These are phyloP conservation scores for Chytriomyces sp. DNA, from an alignment of 192 early-diverging fungal species.

Conservation along the genomic window DNA sequence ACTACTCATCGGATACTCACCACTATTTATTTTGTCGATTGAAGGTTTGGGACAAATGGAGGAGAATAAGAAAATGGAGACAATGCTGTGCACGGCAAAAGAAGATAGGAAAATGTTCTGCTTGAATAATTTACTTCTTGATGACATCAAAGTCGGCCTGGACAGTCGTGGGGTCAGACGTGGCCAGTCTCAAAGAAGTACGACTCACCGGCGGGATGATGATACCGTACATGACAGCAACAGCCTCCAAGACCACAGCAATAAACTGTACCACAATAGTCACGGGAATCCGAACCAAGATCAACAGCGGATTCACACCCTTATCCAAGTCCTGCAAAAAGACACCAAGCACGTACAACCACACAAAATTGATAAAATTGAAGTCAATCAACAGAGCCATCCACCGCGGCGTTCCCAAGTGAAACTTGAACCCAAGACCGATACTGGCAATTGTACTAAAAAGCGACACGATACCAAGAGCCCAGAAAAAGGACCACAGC, in stretches of 20 bases:
- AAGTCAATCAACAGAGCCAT: constrained; percentile 52
- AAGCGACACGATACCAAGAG: constrained; percentile 45
- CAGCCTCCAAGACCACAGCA: constrained; percentile 43
- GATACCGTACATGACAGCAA: constrained; percentile 57
- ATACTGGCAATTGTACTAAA: constrained; percentile 46
- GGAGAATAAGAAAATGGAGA: too few species aligned
- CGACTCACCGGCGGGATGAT: constrained; percentile 52
- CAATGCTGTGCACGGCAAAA: too few species aligned
- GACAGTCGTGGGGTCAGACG: too few species aligned
- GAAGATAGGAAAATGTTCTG: too few species aligned
- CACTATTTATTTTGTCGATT: too few species aligned
- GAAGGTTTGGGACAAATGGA: too few species aligned
- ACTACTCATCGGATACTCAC: too few species aligned
- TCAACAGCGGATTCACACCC: constrained; percentile 34
- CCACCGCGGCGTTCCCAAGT: constrained; percentile 49
- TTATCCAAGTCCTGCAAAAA: constrained; percentile 54
- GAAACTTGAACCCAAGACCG: constrained; percentile 38
- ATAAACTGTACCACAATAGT: constrained; percentile 40
- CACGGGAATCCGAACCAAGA: constrained; percentile 40
- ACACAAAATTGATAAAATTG: constrained; percentile 46
- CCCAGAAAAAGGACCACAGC: constrained; percentile 54
- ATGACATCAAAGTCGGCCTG: constrained; percentile 59
- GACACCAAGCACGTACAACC: constrained; percentile 51
- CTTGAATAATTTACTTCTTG: constrained; percentile 60
- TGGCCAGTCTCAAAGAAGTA: too few species aligned